These are phyloP conservation scores for Diplodia intermedia DNA, from an alignment of 2,329 filamentous ascomycete species.

Conservation along the genomic window DNA sequence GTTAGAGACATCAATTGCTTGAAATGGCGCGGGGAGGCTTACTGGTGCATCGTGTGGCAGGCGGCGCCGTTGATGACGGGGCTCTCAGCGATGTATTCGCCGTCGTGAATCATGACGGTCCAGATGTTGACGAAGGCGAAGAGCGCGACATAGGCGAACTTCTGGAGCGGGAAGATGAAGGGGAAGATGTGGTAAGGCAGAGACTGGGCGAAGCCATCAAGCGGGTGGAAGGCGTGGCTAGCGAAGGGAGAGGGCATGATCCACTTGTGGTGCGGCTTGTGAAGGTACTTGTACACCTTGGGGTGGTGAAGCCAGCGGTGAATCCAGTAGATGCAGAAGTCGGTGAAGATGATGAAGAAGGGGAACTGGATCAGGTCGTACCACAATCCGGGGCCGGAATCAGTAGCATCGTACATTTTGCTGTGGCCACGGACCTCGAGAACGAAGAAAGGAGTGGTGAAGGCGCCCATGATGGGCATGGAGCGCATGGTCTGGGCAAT, in stretches of 20 bases:
- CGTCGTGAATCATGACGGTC: conserved; percentile 96
- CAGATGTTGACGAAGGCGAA: conserved; percentile 96
- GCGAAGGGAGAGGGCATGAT: conserved; percentile 97
- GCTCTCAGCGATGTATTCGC: conserved; percentile 89
- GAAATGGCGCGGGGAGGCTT: conserved; percentile 58
- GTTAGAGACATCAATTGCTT: conserved; percentile 35
- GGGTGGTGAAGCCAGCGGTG: conserved; percentile 86
- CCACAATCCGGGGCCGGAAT: conserved; percentile 75
- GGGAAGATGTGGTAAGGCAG: conserved; percentile 93
- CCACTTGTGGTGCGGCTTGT: conserved; percentile 99
- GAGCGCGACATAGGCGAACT: conserved; percentile 82
- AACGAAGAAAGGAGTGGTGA: conserved; percentile 83
- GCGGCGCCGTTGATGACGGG: conserved; percentile 94
- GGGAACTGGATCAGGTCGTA: conserved; percentile 87
- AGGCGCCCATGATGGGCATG: conserved; percentile 81
- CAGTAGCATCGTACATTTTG: conserved; percentile 83
- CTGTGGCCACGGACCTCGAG: conserved; percentile 83
- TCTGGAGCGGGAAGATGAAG: conserved; percentile 90
- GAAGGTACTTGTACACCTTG: conserved; percentile 80
- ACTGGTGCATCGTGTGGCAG: conserved; percentile 90
- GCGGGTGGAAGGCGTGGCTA: conserved; percentile 90
- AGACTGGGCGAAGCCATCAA: conserved; percentile 89
- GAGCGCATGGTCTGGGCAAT: conserved; percentile 79
- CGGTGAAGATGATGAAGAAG: conserved; percentile 85
- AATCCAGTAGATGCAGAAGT: conserved; percentile 90